A percentile compares a stretch with the other conserved stretches of the same genome.
Evolutionary conservation across 1,139 yeast genomes (phyloP).

Genomic region (Magnusiomyces magnusii): DNA sequence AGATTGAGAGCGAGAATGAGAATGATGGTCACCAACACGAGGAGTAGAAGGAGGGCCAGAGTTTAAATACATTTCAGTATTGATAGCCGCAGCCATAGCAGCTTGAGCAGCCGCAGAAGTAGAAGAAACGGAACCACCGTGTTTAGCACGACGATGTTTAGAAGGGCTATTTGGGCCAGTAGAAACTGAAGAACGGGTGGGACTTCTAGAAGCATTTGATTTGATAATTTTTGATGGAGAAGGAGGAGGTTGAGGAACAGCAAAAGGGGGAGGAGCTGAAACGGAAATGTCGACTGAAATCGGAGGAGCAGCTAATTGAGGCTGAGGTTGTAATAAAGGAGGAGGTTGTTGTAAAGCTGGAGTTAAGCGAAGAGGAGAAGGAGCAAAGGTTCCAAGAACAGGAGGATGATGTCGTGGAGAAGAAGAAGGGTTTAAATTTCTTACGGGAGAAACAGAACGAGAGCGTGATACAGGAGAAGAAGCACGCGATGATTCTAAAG

Average conservation of each 20-base stretch:
- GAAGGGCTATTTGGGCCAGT: conserved; percentile 2
- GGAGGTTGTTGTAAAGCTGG: background rate
- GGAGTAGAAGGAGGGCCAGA: conserved; percentile 18
- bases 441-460: background rate
- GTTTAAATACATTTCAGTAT: conserved; percentile 13
- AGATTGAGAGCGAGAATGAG: conserved; percentile 8
- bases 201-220: background rate
- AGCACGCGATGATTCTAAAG: background rate
- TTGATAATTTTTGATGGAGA: background rate
- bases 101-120: conserved; percentile 9
- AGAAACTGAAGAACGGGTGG: background rate
- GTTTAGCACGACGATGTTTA: conserved; percentile 10
- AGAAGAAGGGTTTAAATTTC: background rate
- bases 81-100: conserved; percentile 10
- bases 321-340: background rate
- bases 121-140: conserved; percentile 11
- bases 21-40: conserved; percentile 7
- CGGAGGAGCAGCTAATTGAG: background rate
- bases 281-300: background rate
- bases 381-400: background rate
- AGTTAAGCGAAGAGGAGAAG: background rate
- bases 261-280: no score
- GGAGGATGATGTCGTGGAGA: background rate
- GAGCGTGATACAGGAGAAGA: background rate
- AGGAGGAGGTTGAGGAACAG: no score